phyloP scores from a whole-genome alignment of 2,329 filamentous ascomycete genomes.

The Fusarium sp. region DNA sequence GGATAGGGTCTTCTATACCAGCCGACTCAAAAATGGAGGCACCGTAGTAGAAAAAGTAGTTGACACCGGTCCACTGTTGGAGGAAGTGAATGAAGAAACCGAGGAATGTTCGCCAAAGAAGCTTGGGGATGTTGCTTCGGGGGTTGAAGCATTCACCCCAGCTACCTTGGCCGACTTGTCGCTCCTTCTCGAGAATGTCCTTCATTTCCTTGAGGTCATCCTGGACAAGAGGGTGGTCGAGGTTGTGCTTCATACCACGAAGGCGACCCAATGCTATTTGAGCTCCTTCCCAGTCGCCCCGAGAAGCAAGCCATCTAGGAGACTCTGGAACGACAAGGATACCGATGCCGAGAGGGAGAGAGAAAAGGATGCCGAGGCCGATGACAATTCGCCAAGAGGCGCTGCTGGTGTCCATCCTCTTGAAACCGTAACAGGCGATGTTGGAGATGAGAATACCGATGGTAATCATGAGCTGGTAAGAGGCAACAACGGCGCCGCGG shows the following conservation, averaged over 20 bases:
- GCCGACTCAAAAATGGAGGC: constrained; percentile 75
- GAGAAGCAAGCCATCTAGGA: constrained; percentile 66
- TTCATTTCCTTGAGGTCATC: constrained; percentile 66
- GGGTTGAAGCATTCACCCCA: constrained; percentile 73
- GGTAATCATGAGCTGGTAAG: constrained; percentile 81
- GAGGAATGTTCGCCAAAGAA: constrained; percentile 73
- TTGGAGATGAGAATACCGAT: constrained; percentile 73
- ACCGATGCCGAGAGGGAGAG: constrained; percentile 64
- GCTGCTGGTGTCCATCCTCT: constrained; percentile 55
- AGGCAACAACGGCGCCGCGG: constrained; percentile 72
- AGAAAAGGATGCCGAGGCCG: constrained; percentile 65
- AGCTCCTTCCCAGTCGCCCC: constrained; percentile 60
- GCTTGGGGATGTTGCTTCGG: constrained; percentile 63
- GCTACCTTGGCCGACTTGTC: constrained; percentile 58
- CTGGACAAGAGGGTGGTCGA: constrained; percentile 58
- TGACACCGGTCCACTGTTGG: constrained; percentile 74
- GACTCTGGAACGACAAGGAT: constrained; percentile 67
- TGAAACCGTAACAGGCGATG: constrained; percentile 65
- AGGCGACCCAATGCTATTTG: constrained; percentile 65
- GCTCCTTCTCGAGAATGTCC: constrained; percentile 60
- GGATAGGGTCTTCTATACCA: constrained; percentile 73
- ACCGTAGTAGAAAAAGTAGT: constrained; percentile 75
- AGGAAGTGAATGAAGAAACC: constrained; percentile 73
- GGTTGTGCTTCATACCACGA: constrained; percentile 62
- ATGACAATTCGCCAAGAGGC: constrained; percentile 73